Evolutionary conservation across 305 asterid genomes (phyloP).

Genomic region (Stenogyne calaminthoides): DNA sequence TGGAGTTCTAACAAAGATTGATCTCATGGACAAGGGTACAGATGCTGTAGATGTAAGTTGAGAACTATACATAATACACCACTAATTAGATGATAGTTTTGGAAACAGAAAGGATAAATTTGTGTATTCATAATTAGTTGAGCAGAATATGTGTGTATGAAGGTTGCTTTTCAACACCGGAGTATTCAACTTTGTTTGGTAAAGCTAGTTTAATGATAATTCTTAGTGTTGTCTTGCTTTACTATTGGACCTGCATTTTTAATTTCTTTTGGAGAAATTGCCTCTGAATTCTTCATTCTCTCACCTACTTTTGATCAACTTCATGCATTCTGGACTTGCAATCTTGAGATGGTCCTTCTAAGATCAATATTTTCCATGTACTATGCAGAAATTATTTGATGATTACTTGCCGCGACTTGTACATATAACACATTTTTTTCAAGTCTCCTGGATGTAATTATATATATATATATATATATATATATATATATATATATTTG

Average conservation of each 20-base stretch:
- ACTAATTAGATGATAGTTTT: conserved; percentile 4
- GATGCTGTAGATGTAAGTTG: conserved; percentile 96
- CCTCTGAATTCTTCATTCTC: not conserved
- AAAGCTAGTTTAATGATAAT: not conserved
- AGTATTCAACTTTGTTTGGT: not conserved
- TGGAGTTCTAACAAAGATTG: conserved; percentile 93
- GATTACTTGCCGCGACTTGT: conserved; percentile 6
- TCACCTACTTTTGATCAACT: not conserved
- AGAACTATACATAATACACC: conserved; percentile 11
- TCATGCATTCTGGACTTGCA: conserved; percentile 15
- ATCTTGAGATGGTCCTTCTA: not conserved
- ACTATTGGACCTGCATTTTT: not conserved
- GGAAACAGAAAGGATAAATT: not conserved
- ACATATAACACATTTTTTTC: not conserved
- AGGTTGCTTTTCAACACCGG: conserved; percentile 2
- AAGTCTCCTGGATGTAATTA: not conserved
- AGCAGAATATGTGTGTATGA: not conserved
- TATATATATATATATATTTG: too few relatives aligned
- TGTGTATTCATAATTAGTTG: conserved; percentile 19
- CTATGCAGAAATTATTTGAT: not conserved
- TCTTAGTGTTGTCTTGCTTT: conserved; percentile 1
- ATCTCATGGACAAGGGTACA: conserved; percentile 99
- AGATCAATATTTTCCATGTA: not conserved
- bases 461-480: too few relatives aligned
- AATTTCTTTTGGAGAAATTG: not conserved